phyloP scores from a whole-genome alignment of 768 basidiomycete genomes.

The Tricholoma hemisulphureum region DNA sequence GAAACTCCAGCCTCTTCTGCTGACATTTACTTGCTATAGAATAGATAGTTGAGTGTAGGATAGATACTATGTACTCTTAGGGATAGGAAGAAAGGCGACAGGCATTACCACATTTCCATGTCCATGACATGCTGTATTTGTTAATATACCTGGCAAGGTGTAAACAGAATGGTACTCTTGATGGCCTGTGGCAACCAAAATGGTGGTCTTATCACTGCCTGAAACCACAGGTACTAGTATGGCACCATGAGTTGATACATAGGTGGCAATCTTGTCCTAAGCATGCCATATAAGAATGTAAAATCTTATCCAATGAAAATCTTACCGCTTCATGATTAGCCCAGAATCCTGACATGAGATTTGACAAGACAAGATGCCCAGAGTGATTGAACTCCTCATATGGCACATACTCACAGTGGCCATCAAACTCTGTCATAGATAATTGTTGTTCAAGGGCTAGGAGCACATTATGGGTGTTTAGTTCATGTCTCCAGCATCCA shows the following conservation, averaged over 20 bases:
- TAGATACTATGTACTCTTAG: conserved; percentile 27
- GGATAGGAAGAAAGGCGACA: conserved; percentile 32
- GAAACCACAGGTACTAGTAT: conserved; percentile 33
- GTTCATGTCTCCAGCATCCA: no score
- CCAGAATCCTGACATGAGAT: no score
- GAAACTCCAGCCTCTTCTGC: conserved; percentile 2
- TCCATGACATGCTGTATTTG: conserved; percentile 24
- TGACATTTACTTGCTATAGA: conserved; percentile 9
- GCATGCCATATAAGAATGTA: conserved; percentile 2
- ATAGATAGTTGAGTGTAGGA: conserved; percentile 8
- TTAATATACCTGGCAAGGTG: conserved; percentile 25
- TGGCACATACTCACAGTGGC: conserved; percentile 7
- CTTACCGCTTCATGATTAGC: conserved; percentile 33
- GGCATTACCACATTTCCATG: conserved; percentile 29
- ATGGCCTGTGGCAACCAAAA: no score
- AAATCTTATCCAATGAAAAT: conserved; percentile 4
- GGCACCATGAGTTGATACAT: conserved; percentile 26
- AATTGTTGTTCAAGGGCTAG: not conserved
- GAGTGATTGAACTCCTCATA: conserved; percentile 10
- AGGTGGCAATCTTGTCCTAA: conserved; percentile 29
- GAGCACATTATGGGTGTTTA: not conserved
- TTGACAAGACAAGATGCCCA: conserved; percentile 26
- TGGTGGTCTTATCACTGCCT: no score
- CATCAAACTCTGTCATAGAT: conserved; percentile 8
- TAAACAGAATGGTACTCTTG: conserved; percentile 40